A percentile compares a stretch with the other conserved stretches of the same genome.
phyloP scores from a whole-genome alignment of 140 eudicot genomes.

The Oenanthe javanica region DNA sequence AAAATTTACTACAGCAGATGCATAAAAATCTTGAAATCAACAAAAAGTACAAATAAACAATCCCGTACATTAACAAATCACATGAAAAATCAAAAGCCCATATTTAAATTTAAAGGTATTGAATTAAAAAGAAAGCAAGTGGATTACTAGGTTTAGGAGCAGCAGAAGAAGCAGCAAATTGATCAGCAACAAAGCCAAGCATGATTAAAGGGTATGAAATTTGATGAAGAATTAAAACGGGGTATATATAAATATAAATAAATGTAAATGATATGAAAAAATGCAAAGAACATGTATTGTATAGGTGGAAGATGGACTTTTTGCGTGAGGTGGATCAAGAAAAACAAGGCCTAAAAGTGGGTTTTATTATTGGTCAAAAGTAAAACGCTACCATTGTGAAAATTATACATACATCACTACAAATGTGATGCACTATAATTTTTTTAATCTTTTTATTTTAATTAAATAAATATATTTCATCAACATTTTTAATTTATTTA shows the following conservation, averaged over 20 bases:
- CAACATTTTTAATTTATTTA: too few relatives aligned
- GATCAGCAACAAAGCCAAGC: slow-evolving; percentile 11
- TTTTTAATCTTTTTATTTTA: too few relatives aligned
- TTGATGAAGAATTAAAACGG: not conserved
- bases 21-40: not conserved
- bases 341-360: not conserved
- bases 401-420: too few relatives aligned
- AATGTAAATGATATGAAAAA: not conserved
- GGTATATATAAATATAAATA: not conserved
- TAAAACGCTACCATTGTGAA: not conserved
- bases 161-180: not conserved
- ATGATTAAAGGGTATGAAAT: not conserved
- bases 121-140: not conserved
- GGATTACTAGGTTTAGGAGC: slow-evolving; percentile 1
- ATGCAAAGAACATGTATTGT: not conserved
- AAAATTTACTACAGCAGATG: not conserved
- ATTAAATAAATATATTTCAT: too few relatives aligned
- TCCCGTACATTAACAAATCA: not conserved
- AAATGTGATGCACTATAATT: too few relatives aligned
- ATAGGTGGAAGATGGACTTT: slow-evolving; percentile 9
- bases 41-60: not conserved
- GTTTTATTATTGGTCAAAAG: not conserved
- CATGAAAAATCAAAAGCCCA: not conserved
- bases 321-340: not conserved
- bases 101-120: not conserved